Base-by-base conservation (phyloP, 306 rosid species). In the Cucurbita moschata region DNA sequence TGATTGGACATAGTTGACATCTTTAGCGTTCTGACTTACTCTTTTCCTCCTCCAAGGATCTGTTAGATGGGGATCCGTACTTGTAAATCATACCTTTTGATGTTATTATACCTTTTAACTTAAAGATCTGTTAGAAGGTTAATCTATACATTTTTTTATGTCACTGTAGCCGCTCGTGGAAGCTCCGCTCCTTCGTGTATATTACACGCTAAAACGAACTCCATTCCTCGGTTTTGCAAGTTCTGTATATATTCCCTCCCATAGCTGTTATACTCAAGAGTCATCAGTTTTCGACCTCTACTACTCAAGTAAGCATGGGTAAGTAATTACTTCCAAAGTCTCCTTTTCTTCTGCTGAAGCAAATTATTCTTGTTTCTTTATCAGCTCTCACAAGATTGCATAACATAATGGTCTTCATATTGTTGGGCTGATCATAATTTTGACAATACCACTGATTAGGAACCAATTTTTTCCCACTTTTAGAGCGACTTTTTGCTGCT, bases 151-250 rank as follows among this genome's bases (percentile, higher is more conserved):
- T 9, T 44, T 38, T 58, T 66, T 47, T 13, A 23, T 26, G 43
- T 26, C 12, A 68, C 73, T 68, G 57, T 68, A 68, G 73, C 57
- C 54, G 43, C 57, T 47, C 8, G 57, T 26, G 73, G 57, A 68
- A 68, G 73, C 73, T 4, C 40, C 73, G 73, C 73, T 7, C 40
- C 73, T 42, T 67, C 37, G 54, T 66, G 38, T 61, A 61, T 61
- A 60, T 66, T 66, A 18, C 52, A 10, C 44, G 72, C 54, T 66
- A 19, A 66, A 43, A 53, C 19, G 38, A 43, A 66, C 72, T 19
- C n/a, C 53, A 2, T 43, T 66, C 72, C 39, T 46, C 6, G 19
- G 72, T 44, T 67, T 67, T 67, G 73, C 73, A 67, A 46, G 73
- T 49, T 46, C 42, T 23, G 73, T 68, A 68, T 35, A 47, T 68